phyloP scores from a whole-genome alignment of 1,284 basidiomycete genomes.

The Mycena sp. region DNA sequence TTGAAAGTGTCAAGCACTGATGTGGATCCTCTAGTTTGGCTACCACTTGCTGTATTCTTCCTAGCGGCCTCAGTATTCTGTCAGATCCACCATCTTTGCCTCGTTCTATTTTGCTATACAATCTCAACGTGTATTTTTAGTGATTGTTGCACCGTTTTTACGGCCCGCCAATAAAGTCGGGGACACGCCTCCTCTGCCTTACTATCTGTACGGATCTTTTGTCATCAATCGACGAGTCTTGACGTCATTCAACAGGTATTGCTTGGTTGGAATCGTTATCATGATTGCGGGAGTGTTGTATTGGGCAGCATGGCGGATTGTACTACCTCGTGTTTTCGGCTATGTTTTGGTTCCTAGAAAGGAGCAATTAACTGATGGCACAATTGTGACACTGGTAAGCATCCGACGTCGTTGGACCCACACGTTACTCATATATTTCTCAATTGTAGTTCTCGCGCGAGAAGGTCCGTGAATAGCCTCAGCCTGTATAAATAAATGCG shows the following conservation, averaged over 20 bases:
- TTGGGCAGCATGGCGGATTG: constrained; percentile 63
- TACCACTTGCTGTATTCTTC: constrained; percentile 65
- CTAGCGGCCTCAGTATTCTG: constrained; percentile 60
- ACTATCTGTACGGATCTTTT: constrained; percentile 56
- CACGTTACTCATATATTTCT: background rate
- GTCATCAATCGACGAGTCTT: too few relatives aligned
- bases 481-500: background rate
- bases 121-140: constrained; percentile 39
- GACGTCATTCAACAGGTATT: constrained; percentile 60
- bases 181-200: constrained; percentile 67
- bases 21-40: constrained; percentile 54
- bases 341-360: constrained; percentile 60
- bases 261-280: constrained; percentile 62
- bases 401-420: too few relatives aligned
- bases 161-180: constrained; percentile 62
- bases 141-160: constrained; percentile 65
- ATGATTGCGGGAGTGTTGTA: constrained; percentile 58
- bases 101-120: background rate
- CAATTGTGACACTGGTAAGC: constrained; percentile 62
- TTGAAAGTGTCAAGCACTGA: too few relatives aligned
- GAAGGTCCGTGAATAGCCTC: background rate
- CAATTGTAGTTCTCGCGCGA: constrained; percentile 4
- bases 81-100: constrained; percentile 36
- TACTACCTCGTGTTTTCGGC: constrained; percentile 58
- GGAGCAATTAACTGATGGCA: constrained; percentile 62